Evolutionary conservation across 2,329 filamentous ascomycete genomes (phyloP).

Genomic region (Gaeumannomyces sp.): DNA sequence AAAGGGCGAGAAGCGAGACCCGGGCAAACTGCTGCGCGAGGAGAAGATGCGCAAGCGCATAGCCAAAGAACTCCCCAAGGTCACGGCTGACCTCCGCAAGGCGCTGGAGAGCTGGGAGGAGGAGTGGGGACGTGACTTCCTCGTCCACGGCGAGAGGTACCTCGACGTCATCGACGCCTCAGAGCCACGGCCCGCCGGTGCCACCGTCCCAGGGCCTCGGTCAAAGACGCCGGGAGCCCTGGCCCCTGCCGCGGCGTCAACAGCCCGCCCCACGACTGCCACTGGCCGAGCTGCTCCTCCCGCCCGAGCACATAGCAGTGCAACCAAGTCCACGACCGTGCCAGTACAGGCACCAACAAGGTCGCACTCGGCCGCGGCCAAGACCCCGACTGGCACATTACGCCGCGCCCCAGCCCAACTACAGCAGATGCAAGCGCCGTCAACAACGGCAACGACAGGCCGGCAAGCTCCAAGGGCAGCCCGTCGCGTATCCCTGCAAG

Average conservation of each 20-base stretch:
- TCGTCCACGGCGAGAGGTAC: conserved; percentile 88
- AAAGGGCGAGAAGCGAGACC: conserved; percentile 91
- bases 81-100: conserved; percentile 76
- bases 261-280: conserved; percentile 33
- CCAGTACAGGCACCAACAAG: background rate
- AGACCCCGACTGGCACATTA: conserved; percentile 44
- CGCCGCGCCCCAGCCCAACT: conserved; percentile 15
- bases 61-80: conserved; percentile 88
- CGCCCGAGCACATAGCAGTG: conserved; percentile 16
- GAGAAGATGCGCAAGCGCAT: conserved; percentile 99
- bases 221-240: conserved; percentile 63
- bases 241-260: conserved; percentile 45
- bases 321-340: conserved; percentile 4
- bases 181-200: conserved; percentile 44
- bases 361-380: conserved; percentile 30
- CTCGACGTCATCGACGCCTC: conserved; percentile 72
- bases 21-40: conserved; percentile 85
- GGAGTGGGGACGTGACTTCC: conserved; percentile 87
- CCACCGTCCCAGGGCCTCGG: conserved; percentile 45
- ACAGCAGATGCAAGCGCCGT: conserved; percentile 26
- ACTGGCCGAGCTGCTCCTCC: conserved; percentile 20
- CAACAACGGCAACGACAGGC: conserved; percentile 18
- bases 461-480: conserved; percentile 36
- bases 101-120: conserved; percentile 85
- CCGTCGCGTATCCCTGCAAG: conserved; percentile 66